Evolutionary conservation across 2,329 filamentous ascomycete genomes (phyloP).

Genomic region (Talaromyces albobiverticillius): DNA sequence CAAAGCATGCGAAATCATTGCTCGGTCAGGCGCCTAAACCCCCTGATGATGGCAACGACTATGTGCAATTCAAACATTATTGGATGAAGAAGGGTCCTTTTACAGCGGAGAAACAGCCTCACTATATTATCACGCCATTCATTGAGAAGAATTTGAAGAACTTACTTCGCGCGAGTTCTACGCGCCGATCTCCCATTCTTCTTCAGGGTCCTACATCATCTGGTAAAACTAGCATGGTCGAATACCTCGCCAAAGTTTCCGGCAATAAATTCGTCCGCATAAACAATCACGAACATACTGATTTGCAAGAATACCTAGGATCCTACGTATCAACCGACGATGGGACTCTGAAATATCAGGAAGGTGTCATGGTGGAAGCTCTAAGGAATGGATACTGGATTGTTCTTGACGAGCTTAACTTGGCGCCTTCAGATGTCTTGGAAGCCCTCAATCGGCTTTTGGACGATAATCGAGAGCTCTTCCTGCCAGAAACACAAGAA

Average conservation of each 20-base stretch:
- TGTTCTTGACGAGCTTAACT: slow-evolving; percentile 92
- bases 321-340: slow-evolving; percentile 85
- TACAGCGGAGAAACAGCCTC: slow-evolving; percentile 66
- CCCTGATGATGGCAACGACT: slow-evolving; percentile 71
- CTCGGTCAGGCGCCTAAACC: slow-evolving; percentile 74
- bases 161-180: slow-evolving; percentile 88
- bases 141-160: slow-evolving; percentile 94
- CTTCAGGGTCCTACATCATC: slow-evolving; percentile 96
- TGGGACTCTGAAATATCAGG: slow-evolving; percentile 84
- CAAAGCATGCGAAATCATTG: slow-evolving; percentile 67
- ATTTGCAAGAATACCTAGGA: slow-evolving; percentile 94
- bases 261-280: slow-evolving; percentile 97
- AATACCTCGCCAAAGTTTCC: slow-evolving; percentile 93
- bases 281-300: slow-evolving; percentile 99
- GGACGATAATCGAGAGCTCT: slow-evolving; percentile 91
- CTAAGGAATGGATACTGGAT: slow-evolving; percentile 96
- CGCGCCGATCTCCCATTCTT: slow-evolving; percentile 84
- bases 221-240: slow-evolving; percentile 99
- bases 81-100: slow-evolving; percentile 79
- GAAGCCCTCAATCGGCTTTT: slow-evolving; percentile 93
- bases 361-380: slow-evolving; percentile 89
- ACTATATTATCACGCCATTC: slow-evolving; percentile 96
- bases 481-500: slow-evolving; percentile 96
- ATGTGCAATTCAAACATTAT: slow-evolving; percentile 84
- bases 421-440: slow-evolving; percentile 94